These are phyloP conservation scores for Phytopythium helicoides DNA, from an alignment of 352 stramenopile genomes.

Conservation along the genomic window DNA sequence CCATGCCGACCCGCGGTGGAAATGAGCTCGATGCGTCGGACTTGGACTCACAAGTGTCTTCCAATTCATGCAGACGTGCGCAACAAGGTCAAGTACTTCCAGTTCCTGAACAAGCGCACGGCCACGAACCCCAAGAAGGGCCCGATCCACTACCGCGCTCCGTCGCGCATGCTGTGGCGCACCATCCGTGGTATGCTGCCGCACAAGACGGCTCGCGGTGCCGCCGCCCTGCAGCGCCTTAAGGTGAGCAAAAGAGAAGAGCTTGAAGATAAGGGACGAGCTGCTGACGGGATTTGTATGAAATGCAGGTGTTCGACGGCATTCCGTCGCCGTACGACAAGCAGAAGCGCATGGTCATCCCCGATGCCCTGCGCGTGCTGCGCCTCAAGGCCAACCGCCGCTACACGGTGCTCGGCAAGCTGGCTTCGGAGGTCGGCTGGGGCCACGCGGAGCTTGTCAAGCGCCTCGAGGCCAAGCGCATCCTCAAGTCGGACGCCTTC, in stretches of 20 bases:
- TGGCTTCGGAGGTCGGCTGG: constrained; percentile 90
- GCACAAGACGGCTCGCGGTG: constrained; percentile 97
- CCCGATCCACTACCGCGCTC: constrained; percentile 97
- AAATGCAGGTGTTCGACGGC: constrained; percentile 94
- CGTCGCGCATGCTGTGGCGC: constrained; percentile 92
- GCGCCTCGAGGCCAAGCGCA: constrained; percentile 92
- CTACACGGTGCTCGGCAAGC: constrained; percentile 95
- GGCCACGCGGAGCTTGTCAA: constrained; percentile 40
- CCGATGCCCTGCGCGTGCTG: constrained; percentile 93
- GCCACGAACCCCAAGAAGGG: constrained; percentile 98
- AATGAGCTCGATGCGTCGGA: no score
- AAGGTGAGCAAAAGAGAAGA: constrained; percentile 52
- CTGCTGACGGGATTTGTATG: no score
- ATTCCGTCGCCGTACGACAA: constrained; percentile 99
- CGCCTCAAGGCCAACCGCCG: constrained; percentile 93
- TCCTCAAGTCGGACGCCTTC: constrained; percentile 95
- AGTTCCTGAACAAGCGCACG: constrained; percentile 98
- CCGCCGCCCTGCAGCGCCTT: constrained; percentile 94
- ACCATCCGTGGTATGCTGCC: constrained; percentile 98
- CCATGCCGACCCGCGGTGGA: no score
- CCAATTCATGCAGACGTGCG: constrained; percentile 79
- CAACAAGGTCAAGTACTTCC: constrained; percentile 98
- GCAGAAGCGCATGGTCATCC: constrained; percentile 98
- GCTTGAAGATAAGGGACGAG: neutral
- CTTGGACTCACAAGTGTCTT: constrained; percentile 7